Percentiles rank a stretch among this genome's conserved stretches.
phyloP scores from a whole-genome alignment of 495 filamentous ascomycete species.

The Aspergillus sclerotioniger region DNA sequence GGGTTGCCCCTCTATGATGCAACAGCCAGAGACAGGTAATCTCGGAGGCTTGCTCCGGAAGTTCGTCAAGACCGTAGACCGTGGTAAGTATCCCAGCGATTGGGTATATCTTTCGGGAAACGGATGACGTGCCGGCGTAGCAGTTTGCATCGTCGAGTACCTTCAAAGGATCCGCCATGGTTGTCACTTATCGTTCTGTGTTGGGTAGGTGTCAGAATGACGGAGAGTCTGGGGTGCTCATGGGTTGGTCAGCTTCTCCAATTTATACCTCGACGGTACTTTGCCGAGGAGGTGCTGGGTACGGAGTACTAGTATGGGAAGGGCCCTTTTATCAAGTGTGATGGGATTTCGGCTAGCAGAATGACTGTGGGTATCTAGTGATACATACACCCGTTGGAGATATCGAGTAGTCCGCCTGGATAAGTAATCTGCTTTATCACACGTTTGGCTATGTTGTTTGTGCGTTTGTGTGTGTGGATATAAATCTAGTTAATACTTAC shows the following conservation, averaged over 20 bases:
- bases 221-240: not conserved
- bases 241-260: not conserved
- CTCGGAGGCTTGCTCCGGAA: constrained; percentile 46
- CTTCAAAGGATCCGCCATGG: constrained; percentile 41
- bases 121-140: constrained; percentile 28
- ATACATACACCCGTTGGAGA: too few species aligned
- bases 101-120: constrained; percentile 60
- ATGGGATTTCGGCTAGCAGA: too few species aligned
- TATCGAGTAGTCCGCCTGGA: too few species aligned
- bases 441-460: too few species aligned
- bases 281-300: not conserved
- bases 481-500: too few species aligned
- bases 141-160: constrained; percentile 24
- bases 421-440: too few species aligned
- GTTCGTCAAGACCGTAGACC: constrained; percentile 76
- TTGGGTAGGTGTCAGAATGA: not conserved
- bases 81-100: constrained; percentile 76
- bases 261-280: not conserved
- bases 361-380: too few species aligned
- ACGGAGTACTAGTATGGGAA: not conserved
- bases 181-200: constrained; percentile 2
- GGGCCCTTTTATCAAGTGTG: too few species aligned
- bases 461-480: too few species aligned
- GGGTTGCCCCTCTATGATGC: constrained; percentile 68
- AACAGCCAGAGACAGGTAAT: constrained; percentile 83